These are phyloP conservation scores for Neolecta irregularis DNA, from an alignment of 1,139 yeast species.

Conservation along the genomic window DNA sequence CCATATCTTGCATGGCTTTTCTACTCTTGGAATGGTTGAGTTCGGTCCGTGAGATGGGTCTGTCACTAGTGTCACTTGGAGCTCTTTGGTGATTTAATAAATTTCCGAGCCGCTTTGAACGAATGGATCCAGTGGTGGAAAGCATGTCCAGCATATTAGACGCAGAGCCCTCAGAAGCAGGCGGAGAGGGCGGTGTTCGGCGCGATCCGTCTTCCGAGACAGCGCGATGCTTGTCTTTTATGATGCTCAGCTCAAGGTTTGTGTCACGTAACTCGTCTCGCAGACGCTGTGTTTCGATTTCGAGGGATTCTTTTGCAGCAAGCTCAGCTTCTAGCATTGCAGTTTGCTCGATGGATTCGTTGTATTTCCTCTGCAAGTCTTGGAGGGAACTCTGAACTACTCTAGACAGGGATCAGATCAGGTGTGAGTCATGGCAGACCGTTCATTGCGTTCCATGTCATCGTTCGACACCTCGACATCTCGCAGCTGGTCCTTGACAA, in stretches of 20 bases:
- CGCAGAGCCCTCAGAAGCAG: too few relatives aligned
- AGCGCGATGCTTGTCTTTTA: constrained; percentile 9
- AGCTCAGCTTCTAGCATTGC: constrained; percentile 26
- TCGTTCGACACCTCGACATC: constrained; percentile 28
- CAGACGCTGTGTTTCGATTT: constrained; percentile 23
- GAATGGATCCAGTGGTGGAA: too few relatives aligned
- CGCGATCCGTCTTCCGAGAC: not conserved
- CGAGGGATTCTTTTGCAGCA: constrained; percentile 19
- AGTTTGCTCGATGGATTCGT: constrained; percentile 22
- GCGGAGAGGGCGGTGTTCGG: not conserved
- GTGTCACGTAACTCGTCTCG: constrained; percentile 25
- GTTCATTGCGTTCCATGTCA: constrained; percentile 26
- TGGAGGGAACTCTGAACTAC: constrained; percentile 19
- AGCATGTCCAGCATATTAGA: too few relatives aligned
- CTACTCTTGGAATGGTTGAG: not conserved
- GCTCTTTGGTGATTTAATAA: not conserved
- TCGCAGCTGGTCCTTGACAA: constrained; percentile 19
- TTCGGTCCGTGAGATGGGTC: not conserved
- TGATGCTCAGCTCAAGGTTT: constrained; percentile 22
- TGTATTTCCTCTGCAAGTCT: constrained; percentile 23
- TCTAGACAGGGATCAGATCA: not conserved
- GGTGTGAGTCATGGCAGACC: constrained; percentile 11
- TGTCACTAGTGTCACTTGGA: not conserved
- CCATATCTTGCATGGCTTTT: not conserved
- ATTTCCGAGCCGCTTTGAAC: not conserved